Percentiles rank a stretch among this genome's conserved stretches.
phyloP scores from a whole-genome alignment of 2,329 filamentous ascomycete genomes.

The Epichloe festucae region DNA sequence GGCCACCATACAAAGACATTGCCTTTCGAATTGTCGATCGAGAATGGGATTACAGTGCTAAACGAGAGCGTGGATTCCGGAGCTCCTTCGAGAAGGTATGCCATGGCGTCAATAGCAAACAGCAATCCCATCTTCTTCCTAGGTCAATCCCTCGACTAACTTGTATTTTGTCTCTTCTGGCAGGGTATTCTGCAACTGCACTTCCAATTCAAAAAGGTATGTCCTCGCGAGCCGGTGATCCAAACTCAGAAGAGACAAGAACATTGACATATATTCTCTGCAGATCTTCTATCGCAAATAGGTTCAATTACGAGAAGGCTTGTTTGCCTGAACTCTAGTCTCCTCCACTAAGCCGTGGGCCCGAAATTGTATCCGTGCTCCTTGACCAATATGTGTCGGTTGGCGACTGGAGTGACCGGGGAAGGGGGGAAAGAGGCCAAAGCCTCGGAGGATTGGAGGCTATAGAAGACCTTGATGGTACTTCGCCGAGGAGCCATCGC shows the following conservation, averaged over 20 bases:
- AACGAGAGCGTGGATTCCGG: conserved; percentile 84
- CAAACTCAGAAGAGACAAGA: background rate
- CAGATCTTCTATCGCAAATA: conserved; percentile 9
- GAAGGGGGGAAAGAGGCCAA: background rate
- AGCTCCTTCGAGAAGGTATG: conserved; percentile 95
- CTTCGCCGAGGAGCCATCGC: background rate
- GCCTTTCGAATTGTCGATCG: conserved; percentile 96
- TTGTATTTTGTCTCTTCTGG: background rate
- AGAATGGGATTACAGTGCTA: conserved; percentile 98
- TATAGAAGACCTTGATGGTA: background rate
- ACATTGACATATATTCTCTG: background rate
- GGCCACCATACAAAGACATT: conserved; percentile 91
- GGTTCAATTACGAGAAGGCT: background rate
- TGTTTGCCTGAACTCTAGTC: background rate
- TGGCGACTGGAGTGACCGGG: background rate
- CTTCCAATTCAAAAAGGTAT: conserved; percentile 96
- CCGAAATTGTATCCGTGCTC: background rate
- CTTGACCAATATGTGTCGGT: background rate
- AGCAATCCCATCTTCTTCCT: conserved; percentile 7
- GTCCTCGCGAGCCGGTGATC: background rate
- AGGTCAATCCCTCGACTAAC: conserved; percentile 1
- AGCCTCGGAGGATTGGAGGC: background rate
- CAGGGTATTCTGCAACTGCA: conserved; percentile 71
- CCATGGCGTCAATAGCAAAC: conserved; percentile 10
- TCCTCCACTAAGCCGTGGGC: background rate